Conservation (phyloP, 345 rosid genomes). For the Luvunga scandens region DNA sequence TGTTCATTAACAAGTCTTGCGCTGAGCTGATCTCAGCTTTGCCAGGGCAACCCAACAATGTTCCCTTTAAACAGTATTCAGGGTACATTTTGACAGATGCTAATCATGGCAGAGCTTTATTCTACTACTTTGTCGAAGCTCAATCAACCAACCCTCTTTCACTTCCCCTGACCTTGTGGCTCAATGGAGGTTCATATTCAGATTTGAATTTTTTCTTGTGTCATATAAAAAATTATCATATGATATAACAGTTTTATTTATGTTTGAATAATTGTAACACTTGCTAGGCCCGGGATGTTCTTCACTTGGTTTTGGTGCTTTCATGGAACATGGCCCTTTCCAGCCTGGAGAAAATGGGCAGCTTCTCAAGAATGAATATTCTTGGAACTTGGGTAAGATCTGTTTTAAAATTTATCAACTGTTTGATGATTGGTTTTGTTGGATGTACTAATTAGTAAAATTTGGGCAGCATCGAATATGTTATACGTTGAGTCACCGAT, state of each 20-base stretch:
- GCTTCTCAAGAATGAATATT: constrained; percentile 31
- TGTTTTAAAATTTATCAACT: neutral
- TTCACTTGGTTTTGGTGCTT: constrained; percentile 37
- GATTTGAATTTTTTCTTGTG: too few species aligned
- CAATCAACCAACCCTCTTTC: constrained; percentile 14
- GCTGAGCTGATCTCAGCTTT: constrained; percentile 27
- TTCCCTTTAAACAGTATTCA: constrained; percentile 26
- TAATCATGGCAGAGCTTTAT: constrained; percentile 26
- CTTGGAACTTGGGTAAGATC: constrained; percentile 33
- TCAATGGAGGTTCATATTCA: constrained; percentile 27
- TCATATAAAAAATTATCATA: too few species aligned
- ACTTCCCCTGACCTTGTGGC: constrained; percentile 31
- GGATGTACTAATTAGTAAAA: too few species aligned
- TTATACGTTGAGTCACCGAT: constrained; percentile 27
- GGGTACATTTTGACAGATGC: constrained; percentile 37
- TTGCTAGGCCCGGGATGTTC: constrained; percentile 40
- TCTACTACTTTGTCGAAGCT: constrained; percentile 37
- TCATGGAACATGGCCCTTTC: constrained; percentile 39
- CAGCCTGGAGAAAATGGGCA: constrained; percentile 29
- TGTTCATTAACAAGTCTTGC: constrained; percentile 16
- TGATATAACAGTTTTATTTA: neutral
- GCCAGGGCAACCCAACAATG: constrained; percentile 36
- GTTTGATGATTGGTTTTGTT: neutral
- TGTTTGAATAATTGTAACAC: neutral
- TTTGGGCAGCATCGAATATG: constrained; percentile 29